Evolutionary conservation across 495 filamentous ascomycete genomes (phyloP).

Genomic region (Neurospora sp.): DNA sequence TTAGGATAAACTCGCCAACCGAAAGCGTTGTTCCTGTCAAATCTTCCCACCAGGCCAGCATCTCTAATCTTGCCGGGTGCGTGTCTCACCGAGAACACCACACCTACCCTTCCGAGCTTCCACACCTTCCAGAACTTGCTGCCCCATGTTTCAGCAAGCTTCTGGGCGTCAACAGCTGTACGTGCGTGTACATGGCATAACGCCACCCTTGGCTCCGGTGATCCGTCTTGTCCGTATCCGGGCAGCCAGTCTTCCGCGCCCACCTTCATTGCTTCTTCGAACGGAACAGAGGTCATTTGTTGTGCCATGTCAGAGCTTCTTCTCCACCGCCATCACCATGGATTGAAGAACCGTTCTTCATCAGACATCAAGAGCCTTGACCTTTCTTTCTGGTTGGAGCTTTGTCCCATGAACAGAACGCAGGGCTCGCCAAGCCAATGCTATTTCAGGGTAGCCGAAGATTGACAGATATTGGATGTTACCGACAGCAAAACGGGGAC

Average conservation of each 20-base stretch:
- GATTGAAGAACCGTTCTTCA: not conserved
- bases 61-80: not conserved
- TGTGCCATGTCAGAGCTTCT: not conserved
- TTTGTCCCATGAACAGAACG: not conserved
- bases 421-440: constrained; percentile 2
- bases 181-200: not conserved
- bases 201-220: not conserved
- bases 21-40: constrained; percentile 18
- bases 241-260: not conserved
- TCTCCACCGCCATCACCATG: not conserved
- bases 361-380: not conserved
- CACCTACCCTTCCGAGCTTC: not conserved
- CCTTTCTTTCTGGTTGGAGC: not conserved
- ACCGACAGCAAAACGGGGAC: not conserved
- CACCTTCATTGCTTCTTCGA: not conserved
- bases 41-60: not conserved
- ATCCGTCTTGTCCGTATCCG: not conserved
- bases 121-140: not conserved
- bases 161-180: not conserved
- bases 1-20: constrained; percentile 27
- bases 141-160: not conserved
- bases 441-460: constrained; percentile 22
- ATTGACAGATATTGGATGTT: constrained; percentile 12
- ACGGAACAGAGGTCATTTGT: not conserved
- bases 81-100: not conserved